These are phyloP conservation scores for Solanum bukasovii DNA, from an alignment of 257 asterid species.

Conservation along the genomic window DNA sequence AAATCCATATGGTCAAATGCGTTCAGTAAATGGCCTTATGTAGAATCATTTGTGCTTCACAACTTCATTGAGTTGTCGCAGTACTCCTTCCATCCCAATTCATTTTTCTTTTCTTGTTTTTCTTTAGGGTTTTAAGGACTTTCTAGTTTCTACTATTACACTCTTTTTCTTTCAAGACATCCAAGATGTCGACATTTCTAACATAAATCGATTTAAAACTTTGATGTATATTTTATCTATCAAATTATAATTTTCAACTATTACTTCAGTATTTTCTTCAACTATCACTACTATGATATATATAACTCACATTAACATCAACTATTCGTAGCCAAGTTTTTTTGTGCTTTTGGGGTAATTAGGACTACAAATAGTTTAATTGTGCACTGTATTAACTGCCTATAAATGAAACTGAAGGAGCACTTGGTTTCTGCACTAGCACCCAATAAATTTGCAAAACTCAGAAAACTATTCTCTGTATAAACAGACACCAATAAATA, in stretches of 20 bases:
- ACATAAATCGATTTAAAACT: neutral
- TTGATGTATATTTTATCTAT: neutral
- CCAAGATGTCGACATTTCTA: neutral
- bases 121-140: neutral
- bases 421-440: neutral
- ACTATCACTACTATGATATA: neutral
- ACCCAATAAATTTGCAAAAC: neutral
- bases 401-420: neutral
- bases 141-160: neutral
- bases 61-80: neutral
- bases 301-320: neutral
- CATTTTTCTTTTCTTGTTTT: neutral
- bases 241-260: neutral
- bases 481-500: neutral
- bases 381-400: neutral
- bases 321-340: neutral
- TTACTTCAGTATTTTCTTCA: neutral
- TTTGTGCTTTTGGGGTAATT: neutral
- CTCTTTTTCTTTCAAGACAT: neutral
- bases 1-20: neutral
- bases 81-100: neutral
- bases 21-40: neutral
- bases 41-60: neutral
- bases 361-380: neutral
- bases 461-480: neutral